A percentile compares a stretch with the other conserved stretches of the same genome.
Evolutionary conservation across 495 filamentous ascomycete species (phyloP).

Genomic region (Ascodesmis nigricans): DNA sequence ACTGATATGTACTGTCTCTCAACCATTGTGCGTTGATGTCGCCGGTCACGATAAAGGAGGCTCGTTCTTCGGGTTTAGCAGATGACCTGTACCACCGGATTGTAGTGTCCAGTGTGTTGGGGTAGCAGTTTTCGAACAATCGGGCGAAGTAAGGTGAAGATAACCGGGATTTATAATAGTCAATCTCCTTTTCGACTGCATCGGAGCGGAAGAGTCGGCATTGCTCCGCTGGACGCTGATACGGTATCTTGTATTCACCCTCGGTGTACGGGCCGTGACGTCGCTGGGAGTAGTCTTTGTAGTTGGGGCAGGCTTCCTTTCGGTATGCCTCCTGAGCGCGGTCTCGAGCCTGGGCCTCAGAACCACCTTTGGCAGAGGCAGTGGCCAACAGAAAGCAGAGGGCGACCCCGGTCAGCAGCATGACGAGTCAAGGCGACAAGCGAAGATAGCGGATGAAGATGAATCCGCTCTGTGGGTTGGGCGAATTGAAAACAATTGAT

Average conservation of each 20-base stretch:
- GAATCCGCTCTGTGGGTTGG: no score
- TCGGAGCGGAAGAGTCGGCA: conserved; percentile 80
- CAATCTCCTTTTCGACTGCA: conserved; percentile 69
- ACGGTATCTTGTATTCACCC: conserved; percentile 65
- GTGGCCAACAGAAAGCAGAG: not conserved
- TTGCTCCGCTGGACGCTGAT: conserved; percentile 53
- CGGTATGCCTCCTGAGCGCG: not conserved
- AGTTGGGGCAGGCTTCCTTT: conserved; percentile 31
- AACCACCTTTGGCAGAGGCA: not conserved
- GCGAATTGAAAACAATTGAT: no score
- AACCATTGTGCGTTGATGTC: conserved; percentile 98
- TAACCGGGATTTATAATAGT: conserved; percentile 56
- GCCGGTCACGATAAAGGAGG: conserved; percentile 94
- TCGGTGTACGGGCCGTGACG: conserved; percentile 47
- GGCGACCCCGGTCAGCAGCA: no score
- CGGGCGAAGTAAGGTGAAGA: conserved; percentile 73
- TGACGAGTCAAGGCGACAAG: no score
- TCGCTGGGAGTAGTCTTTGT: conserved; percentile 29
- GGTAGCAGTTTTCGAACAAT: conserved; percentile 92
- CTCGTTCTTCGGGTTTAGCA: conserved; percentile 26
- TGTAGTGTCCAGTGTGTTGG: conserved; percentile 84
- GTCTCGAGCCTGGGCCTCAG: not conserved
- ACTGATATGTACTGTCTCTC: conserved; percentile 88
- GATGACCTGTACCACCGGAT: conserved; percentile 35
- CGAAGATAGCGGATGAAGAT: no score